Conservation (phyloP, 306 rosid genomes). For the Cyamopsis tetragonoloba region DNA sequence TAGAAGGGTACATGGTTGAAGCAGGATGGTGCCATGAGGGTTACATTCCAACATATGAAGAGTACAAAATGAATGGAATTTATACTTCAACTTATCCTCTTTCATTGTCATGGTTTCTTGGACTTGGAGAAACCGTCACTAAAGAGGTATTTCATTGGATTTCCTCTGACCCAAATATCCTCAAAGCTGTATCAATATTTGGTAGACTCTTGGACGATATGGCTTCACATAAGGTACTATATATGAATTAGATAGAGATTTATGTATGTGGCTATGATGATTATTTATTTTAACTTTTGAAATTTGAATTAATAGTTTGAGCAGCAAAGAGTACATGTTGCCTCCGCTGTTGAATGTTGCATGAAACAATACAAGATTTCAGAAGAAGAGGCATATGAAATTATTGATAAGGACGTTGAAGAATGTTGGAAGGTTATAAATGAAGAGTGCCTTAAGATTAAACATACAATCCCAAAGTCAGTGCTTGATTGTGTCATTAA, state of each 20-base stretch:
- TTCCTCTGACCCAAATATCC: not conserved
- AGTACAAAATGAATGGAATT: slow-evolving; percentile 13
- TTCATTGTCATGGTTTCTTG: not conserved
- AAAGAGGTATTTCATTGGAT: slow-evolving; percentile 28
- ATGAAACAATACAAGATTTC: slow-evolving; percentile 33
- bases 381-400: slow-evolving; percentile 11
- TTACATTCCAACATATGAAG: slow-evolving; percentile 37
- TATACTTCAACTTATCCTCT: not conserved
- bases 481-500: slow-evolving; percentile 33
- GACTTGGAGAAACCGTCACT: not conserved
- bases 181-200: not conserved
- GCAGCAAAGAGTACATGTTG: slow-evolving; percentile 25
- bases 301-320: slow-evolving; percentile 1
- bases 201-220: slow-evolving; percentile 17
- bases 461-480: slow-evolving; percentile 18
- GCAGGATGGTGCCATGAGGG: slow-evolving; percentile 31
- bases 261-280: too few species aligned
- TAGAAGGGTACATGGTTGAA: slow-evolving; percentile 29
- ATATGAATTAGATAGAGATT: too few species aligned
- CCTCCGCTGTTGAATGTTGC: slow-evolving; percentile 37
- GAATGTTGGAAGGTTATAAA: slow-evolving; percentile 43
- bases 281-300: too few species aligned
- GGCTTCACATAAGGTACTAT: slow-evolving; percentile 28
- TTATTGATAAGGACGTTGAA: not conserved
- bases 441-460: slow-evolving; percentile 30